A percentile compares a stretch with the other conserved stretches of the same genome.
Conservation (phyloP, 1,284 basidiomycete genomes). For the Tremellales sp. region DNA sequence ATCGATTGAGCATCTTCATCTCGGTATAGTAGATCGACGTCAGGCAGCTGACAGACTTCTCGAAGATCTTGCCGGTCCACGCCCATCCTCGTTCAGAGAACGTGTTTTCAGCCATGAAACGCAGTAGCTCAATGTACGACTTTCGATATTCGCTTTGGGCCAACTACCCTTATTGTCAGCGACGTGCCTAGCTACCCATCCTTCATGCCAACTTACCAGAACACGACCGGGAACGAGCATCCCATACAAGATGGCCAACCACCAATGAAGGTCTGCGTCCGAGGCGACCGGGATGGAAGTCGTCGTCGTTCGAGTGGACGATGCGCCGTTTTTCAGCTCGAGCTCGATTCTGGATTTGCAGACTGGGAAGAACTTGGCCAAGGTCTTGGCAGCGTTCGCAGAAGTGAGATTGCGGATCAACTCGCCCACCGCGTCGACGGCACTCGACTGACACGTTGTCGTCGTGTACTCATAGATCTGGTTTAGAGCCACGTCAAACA, state of each 20-base stretch:
- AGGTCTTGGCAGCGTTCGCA: slow-evolving; percentile 69
- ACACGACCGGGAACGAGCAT: slow-evolving; percentile 37
- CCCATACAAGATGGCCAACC: slow-evolving; percentile 39
- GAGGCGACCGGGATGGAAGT: slow-evolving; percentile 73
- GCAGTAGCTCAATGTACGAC: slow-evolving; percentile 59
- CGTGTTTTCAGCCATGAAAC: slow-evolving; percentile 69
- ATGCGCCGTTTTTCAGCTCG: slow-evolving; percentile 87
- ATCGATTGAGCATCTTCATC: slow-evolving; percentile 74
- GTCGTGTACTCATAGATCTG: slow-evolving; percentile 77
- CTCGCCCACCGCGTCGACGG: slow-evolving; percentile 84
- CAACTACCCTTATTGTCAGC: slow-evolving; percentile 19
- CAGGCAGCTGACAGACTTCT: slow-evolving; percentile 71
- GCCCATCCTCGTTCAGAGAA: slow-evolving; percentile 88
- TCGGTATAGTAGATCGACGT: slow-evolving; percentile 76
- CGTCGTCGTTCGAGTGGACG: slow-evolving; percentile 82
- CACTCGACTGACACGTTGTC: slow-evolving; percentile 79
- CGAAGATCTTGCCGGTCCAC: slow-evolving; percentile 73
- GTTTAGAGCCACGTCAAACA: slow-evolving; percentile 82
- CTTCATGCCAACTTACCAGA: slow-evolving; percentile 12
- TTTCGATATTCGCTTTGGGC: slow-evolving; percentile 22
- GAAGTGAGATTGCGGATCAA: slow-evolving; percentile 82
- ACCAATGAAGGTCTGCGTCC: slow-evolving; percentile 93
- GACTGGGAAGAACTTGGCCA: slow-evolving; percentile 74
- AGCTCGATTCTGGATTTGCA: slow-evolving; percentile 76
- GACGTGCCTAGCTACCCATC: not conserved